A percentile compares a stretch with the other conserved stretches of the same genome.
Evolutionary conservation across 495 filamentous ascomycete species (phyloP).

Genomic region (Daldinia decipiens): DNA sequence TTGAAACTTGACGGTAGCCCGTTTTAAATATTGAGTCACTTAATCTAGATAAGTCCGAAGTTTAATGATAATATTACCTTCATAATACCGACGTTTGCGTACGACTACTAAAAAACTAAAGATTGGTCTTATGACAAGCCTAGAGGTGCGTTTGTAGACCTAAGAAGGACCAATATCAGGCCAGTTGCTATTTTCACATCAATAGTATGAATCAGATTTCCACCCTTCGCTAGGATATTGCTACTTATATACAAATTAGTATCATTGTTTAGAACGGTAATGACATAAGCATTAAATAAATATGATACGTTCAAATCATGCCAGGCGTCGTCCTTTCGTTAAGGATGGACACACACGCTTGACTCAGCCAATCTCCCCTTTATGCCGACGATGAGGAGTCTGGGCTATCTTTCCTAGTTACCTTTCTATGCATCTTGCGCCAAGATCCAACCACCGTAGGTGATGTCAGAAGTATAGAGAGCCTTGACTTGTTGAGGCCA

Average conservation of each 20-base stretch:
- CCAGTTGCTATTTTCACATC: background rate
- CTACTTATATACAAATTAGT: conserved; percentile 9
- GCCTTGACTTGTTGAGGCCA: conserved; percentile 46
- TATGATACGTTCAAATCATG: conserved; percentile 6
- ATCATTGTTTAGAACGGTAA: conserved; percentile 12
- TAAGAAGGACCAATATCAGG: background rate
- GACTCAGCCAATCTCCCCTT: background rate
- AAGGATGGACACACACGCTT: conserved; percentile 1
- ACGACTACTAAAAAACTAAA: too few relatives aligned
- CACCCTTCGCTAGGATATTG: background rate
- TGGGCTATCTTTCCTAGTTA: conserved; percentile 14
- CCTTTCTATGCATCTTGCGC: too few relatives aligned
- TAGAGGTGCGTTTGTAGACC: too few relatives aligned
- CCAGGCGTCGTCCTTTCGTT: conserved; percentile 6
- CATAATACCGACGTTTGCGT: too few relatives aligned
- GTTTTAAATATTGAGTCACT: too few relatives aligned
- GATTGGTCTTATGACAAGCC: too few relatives aligned
- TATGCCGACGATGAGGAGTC: conserved; percentile 13
- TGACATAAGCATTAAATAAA: background rate
- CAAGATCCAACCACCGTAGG: conserved; percentile 46
- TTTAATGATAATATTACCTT: too few relatives aligned
- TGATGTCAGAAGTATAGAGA: conserved; percentile 43
- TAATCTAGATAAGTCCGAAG: too few relatives aligned
- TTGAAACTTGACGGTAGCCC: too few relatives aligned
- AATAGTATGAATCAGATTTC: background rate